A percentile compares a stretch with the other conserved stretches of the same genome.
These are phyloP conservation scores for Ganoderma boninense DNA, from an alignment of 1,284 basidiomycete genomes.

Conservation along the genomic window DNA sequence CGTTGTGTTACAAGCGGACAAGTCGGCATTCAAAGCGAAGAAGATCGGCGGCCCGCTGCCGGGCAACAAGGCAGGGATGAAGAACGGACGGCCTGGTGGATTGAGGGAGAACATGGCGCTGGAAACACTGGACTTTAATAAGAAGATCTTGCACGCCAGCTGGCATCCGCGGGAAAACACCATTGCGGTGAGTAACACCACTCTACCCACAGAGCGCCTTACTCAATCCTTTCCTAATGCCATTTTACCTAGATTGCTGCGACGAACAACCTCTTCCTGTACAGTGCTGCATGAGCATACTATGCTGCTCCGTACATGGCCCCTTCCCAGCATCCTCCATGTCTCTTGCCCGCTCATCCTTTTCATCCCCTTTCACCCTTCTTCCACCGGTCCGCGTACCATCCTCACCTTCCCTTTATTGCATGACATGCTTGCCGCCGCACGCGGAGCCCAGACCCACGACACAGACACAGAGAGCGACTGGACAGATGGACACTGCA, in stretches of 20 bases:
- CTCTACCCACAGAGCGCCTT: neutral
- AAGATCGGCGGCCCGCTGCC: slow-evolving; percentile 89
- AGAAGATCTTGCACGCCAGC: slow-evolving; percentile 98
- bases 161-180: slow-evolving; percentile 99
- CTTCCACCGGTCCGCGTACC: slow-evolving; percentile 22
- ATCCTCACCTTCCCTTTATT: slow-evolving; percentile 16
- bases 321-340: slow-evolving; percentile 14
- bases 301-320: neutral
- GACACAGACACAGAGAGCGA: slow-evolving; percentile 34
- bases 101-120: slow-evolving; percentile 88
- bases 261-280: slow-evolving; percentile 93
- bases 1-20: slow-evolving; percentile 97
- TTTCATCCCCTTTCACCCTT: neutral
- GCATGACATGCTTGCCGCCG: slow-evolving; percentile 26
- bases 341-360: slow-evolving; percentile 6
- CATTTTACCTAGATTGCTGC: slow-evolving; percentile 81
- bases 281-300: slow-evolving; percentile 76
- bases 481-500: slow-evolving; percentile 27
- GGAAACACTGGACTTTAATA: slow-evolving; percentile 96
- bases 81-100: slow-evolving; percentile 77
- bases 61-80: slow-evolving; percentile 70
- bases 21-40: slow-evolving; percentile 99
- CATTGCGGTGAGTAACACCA: slow-evolving; percentile 78
- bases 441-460: slow-evolving; percentile 34
- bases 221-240: slow-evolving; percentile 7